Evolutionary conservation across 2,329 filamentous ascomycete genomes (phyloP), one percentile per base, ranked within the genome.

Genomic region (Whalleya microplaca): DNA sequence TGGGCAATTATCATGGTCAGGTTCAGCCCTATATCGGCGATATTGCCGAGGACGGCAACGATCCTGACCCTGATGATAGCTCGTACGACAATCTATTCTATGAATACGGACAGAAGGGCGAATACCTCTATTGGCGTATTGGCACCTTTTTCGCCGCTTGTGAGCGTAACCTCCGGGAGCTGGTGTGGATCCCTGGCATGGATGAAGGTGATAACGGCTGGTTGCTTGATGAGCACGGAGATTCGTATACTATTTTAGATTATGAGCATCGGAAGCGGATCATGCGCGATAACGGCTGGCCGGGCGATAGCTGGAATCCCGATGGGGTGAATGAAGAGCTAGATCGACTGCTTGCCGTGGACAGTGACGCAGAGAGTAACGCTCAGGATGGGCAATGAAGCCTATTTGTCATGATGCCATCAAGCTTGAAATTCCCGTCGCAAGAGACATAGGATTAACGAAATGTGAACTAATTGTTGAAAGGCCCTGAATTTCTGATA

Each of bases 271-370:
- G 44, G 44, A 51, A 21, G 40, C 37, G 23, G 14, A 56, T 56
- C 23, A 56, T 56, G 53, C 53, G 44, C 29, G 18, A 50, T 18
- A 44, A 56, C 21, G 53, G 48, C 53, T 51, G 53, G 53, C 53
- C 53, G 27, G 53, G 23, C 10, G 48, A 48, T 27, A 6, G 19
- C 14, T 51, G 48, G 53, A 48, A 56, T 21, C 44, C 44, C 21
- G 43, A 51, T 16, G 53, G 43, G 18, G 48, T 41, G 29, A n/a
- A 10, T 14, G 44, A 45, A 45, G 48, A 47, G 43, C 8, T 51
- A 12, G 44, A 55, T 16, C 53, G 48, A 27, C 19, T 50, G 16
- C 46, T 55, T 41, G 29, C 14, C 19, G 7, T 20, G 14, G 20
- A 44, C 7, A 9, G 23, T 44, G n/a, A 37, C 14, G 14, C 32